phyloP scores from a whole-genome alignment of 768 basidiomycete species.

The Termitomyces sp. region DNA sequence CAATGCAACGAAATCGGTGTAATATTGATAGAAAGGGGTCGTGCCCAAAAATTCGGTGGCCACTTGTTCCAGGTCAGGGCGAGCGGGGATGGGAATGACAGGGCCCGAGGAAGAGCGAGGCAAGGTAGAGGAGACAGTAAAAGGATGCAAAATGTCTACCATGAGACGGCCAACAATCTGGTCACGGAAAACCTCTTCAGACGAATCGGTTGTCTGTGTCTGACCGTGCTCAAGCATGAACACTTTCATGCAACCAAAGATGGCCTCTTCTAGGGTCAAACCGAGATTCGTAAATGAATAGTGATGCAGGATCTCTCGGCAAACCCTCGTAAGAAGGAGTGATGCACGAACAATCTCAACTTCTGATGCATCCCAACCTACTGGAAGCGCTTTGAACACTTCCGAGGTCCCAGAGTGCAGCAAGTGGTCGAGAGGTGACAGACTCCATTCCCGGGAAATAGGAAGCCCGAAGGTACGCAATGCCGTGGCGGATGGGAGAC shows the following conservation, averaged over 20 bases:
- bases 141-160: constrained; percentile 55
- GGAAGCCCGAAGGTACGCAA: constrained; percentile 40
- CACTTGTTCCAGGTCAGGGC: constrained; percentile 47
- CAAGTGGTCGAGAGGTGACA: constrained; percentile 71
- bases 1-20: constrained; percentile 86
- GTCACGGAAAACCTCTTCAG: constrained; percentile 83
- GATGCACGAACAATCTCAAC: constrained; percentile 70
- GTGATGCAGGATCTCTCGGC: constrained; percentile 40
- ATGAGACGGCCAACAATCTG: constrained; percentile 55
- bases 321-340: constrained; percentile 55
- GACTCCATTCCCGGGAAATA: constrained; percentile 60
- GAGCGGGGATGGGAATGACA: constrained; percentile 14
- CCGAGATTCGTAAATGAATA: constrained; percentile 41
- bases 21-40: constrained; percentile 91
- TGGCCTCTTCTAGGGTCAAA: constrained; percentile 51
- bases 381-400: constrained; percentile 67
- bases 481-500: constrained; percentile 29
- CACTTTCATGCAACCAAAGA: constrained; percentile 86
- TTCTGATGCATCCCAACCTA: constrained; percentile 77
- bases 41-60: constrained; percentile 59
- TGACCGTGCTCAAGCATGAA: constrained; percentile 95
- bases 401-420: constrained; percentile 70
- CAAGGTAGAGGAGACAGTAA: constrained; percentile 31
- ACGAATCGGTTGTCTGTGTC: constrained; percentile 36
- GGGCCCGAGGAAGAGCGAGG: constrained; percentile 14